Evolutionary conservation across 495 filamentous ascomycete genomes (phyloP).

Genomic region (Hapsidospora chrysogenum): DNA sequence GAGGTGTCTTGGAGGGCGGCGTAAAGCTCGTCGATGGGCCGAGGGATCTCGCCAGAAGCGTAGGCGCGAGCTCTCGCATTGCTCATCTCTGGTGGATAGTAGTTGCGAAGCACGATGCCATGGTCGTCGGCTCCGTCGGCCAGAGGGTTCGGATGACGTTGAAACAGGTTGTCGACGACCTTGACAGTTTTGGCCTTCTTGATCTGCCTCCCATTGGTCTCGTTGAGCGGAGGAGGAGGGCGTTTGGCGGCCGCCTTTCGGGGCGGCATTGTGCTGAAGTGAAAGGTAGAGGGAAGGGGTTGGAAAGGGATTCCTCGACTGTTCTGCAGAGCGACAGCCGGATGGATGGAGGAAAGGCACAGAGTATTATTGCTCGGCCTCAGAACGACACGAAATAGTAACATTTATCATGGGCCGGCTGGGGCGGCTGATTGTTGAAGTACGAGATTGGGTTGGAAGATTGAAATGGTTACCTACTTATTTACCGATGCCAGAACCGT

Average conservation of each 20-base stretch:
- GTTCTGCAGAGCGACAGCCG: too few species aligned
- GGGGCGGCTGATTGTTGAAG: not conserved
- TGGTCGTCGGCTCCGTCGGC: constrained; percentile 38
- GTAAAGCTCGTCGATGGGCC: constrained; percentile 50
- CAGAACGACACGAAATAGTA: too few species aligned
- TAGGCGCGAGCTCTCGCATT: constrained; percentile 60
- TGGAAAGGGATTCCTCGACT: too few species aligned
- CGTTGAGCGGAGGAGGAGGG: not conserved
- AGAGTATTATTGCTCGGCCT: too few species aligned
- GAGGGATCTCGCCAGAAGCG: constrained; percentile 42
- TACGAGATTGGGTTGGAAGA: too few species aligned
- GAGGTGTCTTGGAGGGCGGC: constrained; percentile 36
- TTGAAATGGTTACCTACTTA: too few species aligned
- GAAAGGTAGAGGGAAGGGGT: not conserved
- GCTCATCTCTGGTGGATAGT: constrained; percentile 74
- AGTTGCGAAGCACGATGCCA: constrained; percentile 59
- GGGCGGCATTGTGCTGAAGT: not conserved
- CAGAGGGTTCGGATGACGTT: constrained; percentile 23
- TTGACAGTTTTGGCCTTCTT: not conserved
- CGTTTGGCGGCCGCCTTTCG: not conserved
- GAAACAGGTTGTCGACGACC: constrained; percentile 6
- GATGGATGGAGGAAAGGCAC: too few species aligned
- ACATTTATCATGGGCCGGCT: not conserved
- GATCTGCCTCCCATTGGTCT: not conserved
- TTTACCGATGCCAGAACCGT: too few species aligned